phyloP scores from a whole-genome alignment of 345 rosid genomes.

The Heritiera littoralis region DNA sequence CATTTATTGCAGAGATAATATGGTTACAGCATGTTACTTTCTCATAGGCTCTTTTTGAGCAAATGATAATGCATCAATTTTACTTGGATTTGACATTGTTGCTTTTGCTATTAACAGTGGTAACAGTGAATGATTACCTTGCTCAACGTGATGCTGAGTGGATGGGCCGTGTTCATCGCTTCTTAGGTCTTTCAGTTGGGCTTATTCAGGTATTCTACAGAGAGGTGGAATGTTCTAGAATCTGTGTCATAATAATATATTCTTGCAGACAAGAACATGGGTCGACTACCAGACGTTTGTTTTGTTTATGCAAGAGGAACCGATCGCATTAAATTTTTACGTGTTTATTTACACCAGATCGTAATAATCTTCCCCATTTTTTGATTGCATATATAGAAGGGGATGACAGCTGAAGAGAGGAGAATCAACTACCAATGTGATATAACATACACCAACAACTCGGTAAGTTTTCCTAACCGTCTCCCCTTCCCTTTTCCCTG shows the following conservation, averaged over 20 bases:
- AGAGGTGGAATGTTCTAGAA: not conserved
- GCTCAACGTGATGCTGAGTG: conserved; percentile 99
- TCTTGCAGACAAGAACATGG: not conserved
- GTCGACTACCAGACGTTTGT: not conserved
- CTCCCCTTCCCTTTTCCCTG: not conserved
- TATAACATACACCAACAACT: conserved; percentile 91
- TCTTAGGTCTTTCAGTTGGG: conserved; percentile 93
- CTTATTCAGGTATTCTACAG: conserved; percentile 69
- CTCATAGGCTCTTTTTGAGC: not conserved
- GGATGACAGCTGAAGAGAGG: conserved; percentile 80
- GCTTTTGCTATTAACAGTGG: conserved; percentile 58
- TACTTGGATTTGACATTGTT: conserved; percentile 7
- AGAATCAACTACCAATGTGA: conserved; percentile 80
- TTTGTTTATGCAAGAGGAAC: conserved; percentile 13
- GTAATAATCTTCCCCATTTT: conserved; percentile 8
- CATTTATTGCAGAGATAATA: not conserved
- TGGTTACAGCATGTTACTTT: not conserved
- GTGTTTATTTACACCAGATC: conserved; percentile 3
- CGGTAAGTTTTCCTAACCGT: conserved; percentile 50
- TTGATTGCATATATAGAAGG: conserved; percentile 53
- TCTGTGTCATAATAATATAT: not conserved
- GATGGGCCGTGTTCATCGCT: conserved; percentile 98
- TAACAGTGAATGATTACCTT: conserved; percentile 93
- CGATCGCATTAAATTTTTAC: not conserved
- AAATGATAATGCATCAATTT: not conserved